Evolutionary conservation across 169 alveolate genomes (phyloP), one percentile per base, ranked within the genome.

Genomic region (Sarcocystis neurona): DNA sequence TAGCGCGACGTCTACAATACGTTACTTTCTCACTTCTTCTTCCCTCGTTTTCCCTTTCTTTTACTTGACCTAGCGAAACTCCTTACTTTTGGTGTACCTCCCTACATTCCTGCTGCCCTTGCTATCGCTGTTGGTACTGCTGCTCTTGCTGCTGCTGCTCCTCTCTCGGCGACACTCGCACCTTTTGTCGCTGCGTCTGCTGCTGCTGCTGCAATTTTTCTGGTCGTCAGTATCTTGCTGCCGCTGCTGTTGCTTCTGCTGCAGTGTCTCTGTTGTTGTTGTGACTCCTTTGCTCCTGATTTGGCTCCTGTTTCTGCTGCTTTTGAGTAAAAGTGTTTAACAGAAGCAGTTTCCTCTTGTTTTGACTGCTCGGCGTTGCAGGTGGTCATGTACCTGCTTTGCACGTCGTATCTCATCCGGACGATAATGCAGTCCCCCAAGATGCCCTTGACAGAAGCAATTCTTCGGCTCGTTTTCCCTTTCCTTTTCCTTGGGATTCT

Each of bases 341-440:
- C n/a, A 27, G 48, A 79, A 77, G 27, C 27, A 79, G 23, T 68
- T n/a, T n/a, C n/a, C n/a, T 18, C 79, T n/a, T 56, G 37, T 18
- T 85, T 37, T 56, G 74, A 23, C 75, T 37, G 10, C 23, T n/a
- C 34, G 30, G 12, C 10, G 39, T 1, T 43, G 43, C 90, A 91
- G 93, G 84, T 80, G 5, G 92, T 86, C 46, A 85, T 91, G 93
- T 91, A 91, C 48, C 74, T 91, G 58, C 87, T 84, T 0, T 79
- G 89, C 75, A 87, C 93, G 56, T 79, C 92, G 32, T 91, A 91
- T 37, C 44, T 91, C 37, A 91, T 87, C 27, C 93, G 92, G 27
- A 82, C 90, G 8, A 79, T 91, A 2, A 86, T 50, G 87, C 78
- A 70, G 12, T 39, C 89, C 2, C 92, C 89, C 15, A 43, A 44